Base-by-base conservation (phyloP, 768 basidiomycete genomes). In the Antrodiella citrinella region DNA sequence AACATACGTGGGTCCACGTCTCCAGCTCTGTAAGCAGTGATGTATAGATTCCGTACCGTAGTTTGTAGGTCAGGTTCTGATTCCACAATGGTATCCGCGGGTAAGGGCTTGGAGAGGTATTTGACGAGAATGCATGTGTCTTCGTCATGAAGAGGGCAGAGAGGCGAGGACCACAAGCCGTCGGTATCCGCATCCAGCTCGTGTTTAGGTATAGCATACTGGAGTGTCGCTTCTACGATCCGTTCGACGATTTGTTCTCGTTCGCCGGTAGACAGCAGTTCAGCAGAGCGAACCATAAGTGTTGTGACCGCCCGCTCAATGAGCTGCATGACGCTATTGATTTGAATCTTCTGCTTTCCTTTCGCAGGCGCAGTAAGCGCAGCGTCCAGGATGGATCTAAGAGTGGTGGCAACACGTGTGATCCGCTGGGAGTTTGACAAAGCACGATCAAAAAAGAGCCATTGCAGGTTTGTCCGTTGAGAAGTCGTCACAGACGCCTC, bases 261-360 rank as follows among this genome's bases (percentile, higher is more conserved):
- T 64, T 91, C 86, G n/a, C 79, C 80, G 0, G 78, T 66, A 9
- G 75, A 72, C 60, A 84, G 65, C 49, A 51, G 61, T 2, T 71
- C 70, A 13, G 73, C 63, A 7, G 68, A 61, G 3, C 76, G 72
- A 51, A 82, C 69, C 2, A 86, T 66, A 4, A 90, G 71, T 1
- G 76, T 66, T 46, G 76, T 75, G 18, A 87, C 81, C 0, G 84
- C 77, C 45, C 75, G 72, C 52, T 82, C 81, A 50, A 90, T 87
- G 53, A 89, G 77, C 61, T 88, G 83, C 76, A 88, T 83, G 44
- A 86, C 86, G 54, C 80, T 80, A 23, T 72, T 78, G 12, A 86
- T 71, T 60, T 71, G 75, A 58, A 75, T 81, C 51, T 74, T 68
- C 26, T 54, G 54, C 43, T 50, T 45, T 9, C 47, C 42, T 2